These are phyloP conservation scores for Lactarius trivialis DNA, from an alignment of 768 basidiomycete genomes.

Conservation along the genomic window DNA sequence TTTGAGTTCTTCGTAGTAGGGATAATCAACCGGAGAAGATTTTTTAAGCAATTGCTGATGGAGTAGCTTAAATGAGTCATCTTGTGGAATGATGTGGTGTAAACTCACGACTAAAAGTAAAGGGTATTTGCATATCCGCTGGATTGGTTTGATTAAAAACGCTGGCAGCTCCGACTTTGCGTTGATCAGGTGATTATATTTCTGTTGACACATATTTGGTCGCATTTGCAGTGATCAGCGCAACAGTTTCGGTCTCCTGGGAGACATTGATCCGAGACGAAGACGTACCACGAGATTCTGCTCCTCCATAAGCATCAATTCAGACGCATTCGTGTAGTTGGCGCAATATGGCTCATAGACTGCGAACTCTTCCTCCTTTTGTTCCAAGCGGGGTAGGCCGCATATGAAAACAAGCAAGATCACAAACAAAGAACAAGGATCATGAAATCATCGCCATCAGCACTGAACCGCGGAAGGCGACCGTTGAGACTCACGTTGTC, in stretches of 20 bases:
- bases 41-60: slow-evolving; percentile 70
- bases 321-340: slow-evolving; percentile 84
- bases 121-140: slow-evolving; percentile 98
- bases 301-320: slow-evolving; percentile 80
- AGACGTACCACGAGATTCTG: slow-evolving; percentile 74
- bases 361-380: slow-evolving; percentile 92
- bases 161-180: slow-evolving; percentile 89
- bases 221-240: slow-evolving; percentile 11
- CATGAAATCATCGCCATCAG: slow-evolving; percentile 41
- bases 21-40: slow-evolving; percentile 54
- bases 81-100: slow-evolving; percentile 19
- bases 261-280: slow-evolving; percentile 13
- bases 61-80: slow-evolving; percentile 11
- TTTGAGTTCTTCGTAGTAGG: slow-evolving; percentile 73
- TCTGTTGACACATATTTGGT: slow-evolving; percentile 38
- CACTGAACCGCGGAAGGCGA: slow-evolving; percentile 23
- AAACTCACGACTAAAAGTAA: slow-evolving; percentile 78
- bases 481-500: slow-evolving; percentile 57
- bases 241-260: slow-evolving; percentile 2
- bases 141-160: slow-evolving; percentile 97
- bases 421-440: slow-evolving; percentile 32
- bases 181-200: slow-evolving; percentile 78
- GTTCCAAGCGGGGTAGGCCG: slow-evolving; percentile 31
- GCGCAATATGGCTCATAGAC: slow-evolving; percentile 98
- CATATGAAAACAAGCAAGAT: slow-evolving; percentile 12